These are phyloP conservation scores for Backusella westeae DNA, from an alignment of 192 early-diverging fungal species.

Conservation along the genomic window DNA sequence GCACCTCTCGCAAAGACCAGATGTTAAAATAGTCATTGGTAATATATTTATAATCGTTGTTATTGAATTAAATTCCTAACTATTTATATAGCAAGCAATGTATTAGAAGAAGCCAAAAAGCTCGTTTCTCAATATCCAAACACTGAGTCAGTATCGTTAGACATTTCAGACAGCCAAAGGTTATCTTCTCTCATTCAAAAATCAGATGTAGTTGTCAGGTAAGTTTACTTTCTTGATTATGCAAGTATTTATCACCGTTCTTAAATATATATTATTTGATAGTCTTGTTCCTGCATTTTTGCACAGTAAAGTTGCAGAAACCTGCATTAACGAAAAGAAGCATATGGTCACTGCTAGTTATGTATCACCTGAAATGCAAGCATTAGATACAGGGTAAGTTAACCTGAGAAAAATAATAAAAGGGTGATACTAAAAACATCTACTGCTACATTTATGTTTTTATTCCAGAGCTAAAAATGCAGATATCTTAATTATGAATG, in stretches of 20 bases:
- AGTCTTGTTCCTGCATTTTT: conserved; percentile 88
- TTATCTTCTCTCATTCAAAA: conserved; percentile 64
- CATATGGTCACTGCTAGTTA: conserved; percentile 97
- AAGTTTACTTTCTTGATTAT: conserved; percentile 9
- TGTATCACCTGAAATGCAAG: conserved; percentile 88
- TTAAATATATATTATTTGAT: not conserved
- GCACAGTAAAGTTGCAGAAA: conserved; percentile 73
- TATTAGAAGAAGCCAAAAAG: conserved; percentile 63
- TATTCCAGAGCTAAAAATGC: conserved; percentile 65
- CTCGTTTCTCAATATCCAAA: conserved; percentile 60
- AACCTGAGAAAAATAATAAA: not conserved
- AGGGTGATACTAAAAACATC: not conserved
- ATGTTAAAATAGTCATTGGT: conserved; percentile 72
- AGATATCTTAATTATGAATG: conserved; percentile 90
- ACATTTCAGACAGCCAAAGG: conserved; percentile 62
- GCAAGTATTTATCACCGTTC: not conserved
- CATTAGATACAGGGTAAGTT: conserved; percentile 60
- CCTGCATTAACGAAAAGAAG: conserved; percentile 79
- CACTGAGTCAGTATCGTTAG: conserved; percentile 63
- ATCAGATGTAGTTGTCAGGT: conserved; percentile 86
- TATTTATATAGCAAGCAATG: conserved; percentile 68
- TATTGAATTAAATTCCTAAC: not conserved
- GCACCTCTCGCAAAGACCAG: conserved; percentile 62
- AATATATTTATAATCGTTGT: not conserved
- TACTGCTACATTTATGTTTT: not conserved